Evolutionary conservation across 2,329 filamentous ascomycete species (phyloP).

Genomic region (Bipolaris victoriae): DNA sequence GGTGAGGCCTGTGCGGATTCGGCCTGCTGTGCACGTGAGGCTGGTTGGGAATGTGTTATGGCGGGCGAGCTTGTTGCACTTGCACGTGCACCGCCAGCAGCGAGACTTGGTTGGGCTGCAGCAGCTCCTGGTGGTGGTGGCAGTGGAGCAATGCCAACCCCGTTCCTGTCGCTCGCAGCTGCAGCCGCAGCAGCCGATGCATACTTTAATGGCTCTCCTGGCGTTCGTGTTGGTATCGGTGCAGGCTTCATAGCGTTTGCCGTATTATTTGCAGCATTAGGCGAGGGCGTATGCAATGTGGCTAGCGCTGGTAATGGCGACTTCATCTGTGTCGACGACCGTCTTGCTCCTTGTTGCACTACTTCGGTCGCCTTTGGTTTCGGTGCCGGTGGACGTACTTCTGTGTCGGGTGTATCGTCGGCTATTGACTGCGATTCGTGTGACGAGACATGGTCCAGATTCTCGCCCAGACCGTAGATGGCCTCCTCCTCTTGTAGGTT

Average conservation of each 20-base stretch:
- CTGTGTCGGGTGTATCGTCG: slow-evolving; percentile 74
- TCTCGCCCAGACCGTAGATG: slow-evolving; percentile 77
- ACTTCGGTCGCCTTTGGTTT: slow-evolving; percentile 68
- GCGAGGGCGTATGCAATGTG: slow-evolving; percentile 78
- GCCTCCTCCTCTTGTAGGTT: slow-evolving; percentile 92
- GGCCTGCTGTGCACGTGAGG: slow-evolving; percentile 46
- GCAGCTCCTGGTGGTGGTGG: slow-evolving; percentile 79
- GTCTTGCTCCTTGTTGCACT: slow-evolving; percentile 62
- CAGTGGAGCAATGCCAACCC: slow-evolving; percentile 88
- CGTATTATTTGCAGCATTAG: slow-evolving; percentile 65
- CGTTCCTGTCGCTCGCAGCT: slow-evolving; percentile 85
- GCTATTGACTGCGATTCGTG: slow-evolving; percentile 93
- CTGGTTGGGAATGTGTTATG: slow-evolving; percentile 48
- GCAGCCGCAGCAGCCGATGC: slow-evolving; percentile 94
- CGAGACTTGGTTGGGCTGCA: slow-evolving; percentile 49
- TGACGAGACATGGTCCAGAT: slow-evolving; percentile 89
- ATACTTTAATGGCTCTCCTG: slow-evolving; percentile 92
- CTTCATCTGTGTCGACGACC: slow-evolving; percentile 89
- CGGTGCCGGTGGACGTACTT: slow-evolving; percentile 55
- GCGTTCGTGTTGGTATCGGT: slow-evolving; percentile 79
- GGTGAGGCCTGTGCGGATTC: slow-evolving; percentile 56
- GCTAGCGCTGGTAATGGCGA: slow-evolving; percentile 92
- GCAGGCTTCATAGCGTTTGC: slow-evolving; percentile 87
- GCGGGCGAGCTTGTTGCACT: slow-evolving; percentile 64
- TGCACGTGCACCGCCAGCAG: slow-evolving; percentile 59